Conservation (phyloP, 768 basidiomycete species). For the Termitomyces sp. region DNA sequence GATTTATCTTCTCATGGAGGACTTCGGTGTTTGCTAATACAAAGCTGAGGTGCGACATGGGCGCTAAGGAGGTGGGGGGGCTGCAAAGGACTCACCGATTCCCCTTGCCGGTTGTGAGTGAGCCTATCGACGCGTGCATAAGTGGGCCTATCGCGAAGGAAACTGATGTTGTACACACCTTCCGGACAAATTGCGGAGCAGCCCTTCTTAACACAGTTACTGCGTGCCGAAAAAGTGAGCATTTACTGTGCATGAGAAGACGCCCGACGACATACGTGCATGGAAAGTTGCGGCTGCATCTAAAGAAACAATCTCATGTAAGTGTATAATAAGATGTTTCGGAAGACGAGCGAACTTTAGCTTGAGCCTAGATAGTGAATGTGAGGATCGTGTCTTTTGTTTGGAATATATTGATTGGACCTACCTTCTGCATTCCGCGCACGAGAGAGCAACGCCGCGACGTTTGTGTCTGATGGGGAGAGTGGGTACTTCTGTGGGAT, state of each 20-base stretch:
- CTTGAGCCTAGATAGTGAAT: slow-evolving; percentile 47
- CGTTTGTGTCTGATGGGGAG: slow-evolving; percentile 40
- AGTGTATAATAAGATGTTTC: slow-evolving; percentile 1
- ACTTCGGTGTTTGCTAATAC: slow-evolving; percentile 69
- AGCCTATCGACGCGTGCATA: slow-evolving; percentile 35
- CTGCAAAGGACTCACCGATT: slow-evolving; percentile 43
- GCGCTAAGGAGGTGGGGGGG: background rate
- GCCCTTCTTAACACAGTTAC: slow-evolving; percentile 58
- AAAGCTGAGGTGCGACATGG: slow-evolving; percentile 37
- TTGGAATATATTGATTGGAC: slow-evolving; percentile 13
- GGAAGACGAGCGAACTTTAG: slow-evolving; percentile 46
- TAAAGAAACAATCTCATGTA: slow-evolving; percentile 20
- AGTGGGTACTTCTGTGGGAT: slow-evolving; percentile 12
- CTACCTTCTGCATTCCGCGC: slow-evolving; percentile 69
- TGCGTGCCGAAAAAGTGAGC: slow-evolving; percentile 20
- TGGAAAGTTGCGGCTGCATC: slow-evolving; percentile 64
- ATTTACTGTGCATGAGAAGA: background rate
- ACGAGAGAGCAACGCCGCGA: slow-evolving; percentile 54
- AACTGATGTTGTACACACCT: slow-evolving; percentile 28
- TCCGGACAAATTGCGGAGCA: slow-evolving; percentile 65
- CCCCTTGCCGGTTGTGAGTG: slow-evolving; percentile 69
- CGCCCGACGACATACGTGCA: slow-evolving; percentile 42
- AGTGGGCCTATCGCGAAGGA: slow-evolving; percentile 11
- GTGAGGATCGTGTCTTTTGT: slow-evolving; percentile 10
- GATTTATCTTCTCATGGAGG: slow-evolving; percentile 64